Conservation (phyloP, 768 basidiomycete genomes). For the Jaapia argillacea region DNA sequence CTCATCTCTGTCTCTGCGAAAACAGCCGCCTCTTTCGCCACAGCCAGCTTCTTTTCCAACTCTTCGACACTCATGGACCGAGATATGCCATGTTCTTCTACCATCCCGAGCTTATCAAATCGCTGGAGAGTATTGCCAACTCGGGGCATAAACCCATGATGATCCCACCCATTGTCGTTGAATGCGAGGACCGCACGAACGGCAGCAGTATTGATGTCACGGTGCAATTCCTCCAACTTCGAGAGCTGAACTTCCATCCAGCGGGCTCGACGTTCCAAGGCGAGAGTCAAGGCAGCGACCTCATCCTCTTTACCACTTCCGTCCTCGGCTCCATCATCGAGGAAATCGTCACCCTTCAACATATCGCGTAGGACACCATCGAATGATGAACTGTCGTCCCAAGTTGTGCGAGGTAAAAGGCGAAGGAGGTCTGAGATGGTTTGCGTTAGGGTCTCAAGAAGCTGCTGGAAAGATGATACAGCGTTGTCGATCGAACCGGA, state of each 20-base stretch:
- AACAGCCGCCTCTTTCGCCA: constrained; percentile 61
- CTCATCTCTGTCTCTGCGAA: constrained; percentile 68
- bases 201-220: constrained; percentile 84
- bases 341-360: constrained; percentile 81
- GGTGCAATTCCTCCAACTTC: constrained; percentile 81
- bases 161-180: constrained; percentile 84
- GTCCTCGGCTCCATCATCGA: constrained; percentile 66
- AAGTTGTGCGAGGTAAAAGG: constrained; percentile 78
- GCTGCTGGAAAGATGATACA: constrained; percentile 82
- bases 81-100: constrained; percentile 31
- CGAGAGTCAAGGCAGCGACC: constrained; percentile 73
- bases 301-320: constrained; percentile 66
- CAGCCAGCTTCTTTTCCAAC: constrained; percentile 61
- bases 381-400: constrained; percentile 86
- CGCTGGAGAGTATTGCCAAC: constrained; percentile 54
- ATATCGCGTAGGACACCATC: constrained; percentile 81
- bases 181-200: constrained; percentile 73
- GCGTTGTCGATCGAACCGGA: constrained; percentile 87
- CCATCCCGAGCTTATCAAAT: constrained; percentile 57
- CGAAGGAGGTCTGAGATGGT: constrained; percentile 83
- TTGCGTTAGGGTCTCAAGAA: constrained; percentile 81
- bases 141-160: constrained; percentile 57
- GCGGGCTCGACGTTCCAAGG: constrained; percentile 79
- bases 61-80: constrained; percentile 58
- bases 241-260: constrained; percentile 92